These are phyloP conservation scores for Diaporthe citri DNA, from an alignment of 2,329 filamentous ascomycete genomes.

Conservation along the genomic window DNA sequence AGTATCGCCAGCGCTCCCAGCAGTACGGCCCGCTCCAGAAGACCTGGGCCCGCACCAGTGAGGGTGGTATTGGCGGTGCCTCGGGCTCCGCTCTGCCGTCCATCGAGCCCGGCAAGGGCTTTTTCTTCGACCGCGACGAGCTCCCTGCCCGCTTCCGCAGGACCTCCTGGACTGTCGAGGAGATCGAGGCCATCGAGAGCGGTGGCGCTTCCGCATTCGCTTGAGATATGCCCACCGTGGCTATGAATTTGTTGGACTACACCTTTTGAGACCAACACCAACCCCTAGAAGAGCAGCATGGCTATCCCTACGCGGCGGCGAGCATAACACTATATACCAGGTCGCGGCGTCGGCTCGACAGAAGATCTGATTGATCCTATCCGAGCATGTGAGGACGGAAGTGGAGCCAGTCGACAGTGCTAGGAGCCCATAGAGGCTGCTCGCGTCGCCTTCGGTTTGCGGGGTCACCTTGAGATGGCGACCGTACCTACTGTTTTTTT, in stretches of 20 bases:
- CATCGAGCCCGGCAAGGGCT: conserved; percentile 76
- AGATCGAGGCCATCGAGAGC: conserved; percentile 97
- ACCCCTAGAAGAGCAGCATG: background rate
- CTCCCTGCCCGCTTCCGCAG: conserved; percentile 87
- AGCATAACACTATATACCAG: background rate
- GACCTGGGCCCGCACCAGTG: conserved; percentile 53
- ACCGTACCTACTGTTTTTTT: background rate
- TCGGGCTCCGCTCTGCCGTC: conserved; percentile 80
- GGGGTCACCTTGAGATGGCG: background rate
- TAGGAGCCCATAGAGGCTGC: background rate
- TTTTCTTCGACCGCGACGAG: conserved; percentile 90
- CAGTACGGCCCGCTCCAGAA: conserved; percentile 82
- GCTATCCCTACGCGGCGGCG: background rate
- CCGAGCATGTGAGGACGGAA: background rate
- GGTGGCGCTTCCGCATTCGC: conserved; percentile 78
- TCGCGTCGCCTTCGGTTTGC: too few relatives aligned
- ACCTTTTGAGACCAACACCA: background rate
- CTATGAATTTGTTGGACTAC: background rate
- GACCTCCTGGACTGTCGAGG: conserved; percentile 77
- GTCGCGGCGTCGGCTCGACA: background rate
- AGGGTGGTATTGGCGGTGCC: conserved; percentile 67
- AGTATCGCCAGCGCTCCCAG: conserved; percentile 82
- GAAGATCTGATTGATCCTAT: background rate
- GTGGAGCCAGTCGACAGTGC: background rate
- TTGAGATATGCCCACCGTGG: conserved; percentile 47